A percentile compares a stretch with the other conserved stretches of the same genome.
phyloP scores from a whole-genome alignment of 176 grass and related monocot species.

The Phoenix dactylifera region DNA sequence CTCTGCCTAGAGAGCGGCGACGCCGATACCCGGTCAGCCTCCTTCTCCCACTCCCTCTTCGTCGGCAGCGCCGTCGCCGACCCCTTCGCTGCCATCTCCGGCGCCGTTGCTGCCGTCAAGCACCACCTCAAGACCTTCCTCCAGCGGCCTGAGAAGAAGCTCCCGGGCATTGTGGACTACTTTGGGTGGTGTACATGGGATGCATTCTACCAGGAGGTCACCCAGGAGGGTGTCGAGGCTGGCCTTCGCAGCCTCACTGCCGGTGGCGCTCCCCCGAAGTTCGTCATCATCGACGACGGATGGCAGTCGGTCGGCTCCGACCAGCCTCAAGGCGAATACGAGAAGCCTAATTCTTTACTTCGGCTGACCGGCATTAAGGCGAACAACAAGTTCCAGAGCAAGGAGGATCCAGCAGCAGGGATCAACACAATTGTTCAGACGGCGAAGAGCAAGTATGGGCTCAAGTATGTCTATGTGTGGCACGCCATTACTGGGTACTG shows the following conservation, averaged over 20 bases:
- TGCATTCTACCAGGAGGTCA: conserved; percentile 91
- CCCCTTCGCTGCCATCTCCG: conserved; percentile 66
- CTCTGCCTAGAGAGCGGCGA: conserved; percentile 94
- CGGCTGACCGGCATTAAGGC: conserved; percentile 88
- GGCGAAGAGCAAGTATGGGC: conserved; percentile 66
- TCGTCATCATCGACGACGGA: conserved; percentile 94
- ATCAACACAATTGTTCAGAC: conserved; percentile 59
- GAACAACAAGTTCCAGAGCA: conserved; percentile 76
- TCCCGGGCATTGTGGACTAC: conserved; percentile 78
- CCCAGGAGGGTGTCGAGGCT: conserved; percentile 79
- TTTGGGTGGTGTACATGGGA: conserved; percentile 99
- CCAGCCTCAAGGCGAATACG: background rate
- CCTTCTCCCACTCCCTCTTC: conserved; percentile 47
- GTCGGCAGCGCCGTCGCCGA: conserved; percentile 60
- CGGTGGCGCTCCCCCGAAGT: conserved; percentile 59
- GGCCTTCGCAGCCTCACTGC: conserved; percentile 57
- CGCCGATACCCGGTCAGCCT: conserved; percentile 25
- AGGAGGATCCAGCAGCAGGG: conserved; percentile 38
- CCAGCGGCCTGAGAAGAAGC: conserved; percentile 62
- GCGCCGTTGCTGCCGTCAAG: conserved; percentile 50
- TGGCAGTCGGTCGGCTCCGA: conserved; percentile 82
- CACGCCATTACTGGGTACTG: conserved; percentile 97
- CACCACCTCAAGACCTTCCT: conserved; percentile 52
- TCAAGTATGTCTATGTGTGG: conserved; percentile 97
- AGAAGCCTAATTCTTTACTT: background rate